Evolutionary conservation across 2,329 filamentous ascomycete genomes (phyloP).

Genomic region (Xylaria sp.): DNA sequence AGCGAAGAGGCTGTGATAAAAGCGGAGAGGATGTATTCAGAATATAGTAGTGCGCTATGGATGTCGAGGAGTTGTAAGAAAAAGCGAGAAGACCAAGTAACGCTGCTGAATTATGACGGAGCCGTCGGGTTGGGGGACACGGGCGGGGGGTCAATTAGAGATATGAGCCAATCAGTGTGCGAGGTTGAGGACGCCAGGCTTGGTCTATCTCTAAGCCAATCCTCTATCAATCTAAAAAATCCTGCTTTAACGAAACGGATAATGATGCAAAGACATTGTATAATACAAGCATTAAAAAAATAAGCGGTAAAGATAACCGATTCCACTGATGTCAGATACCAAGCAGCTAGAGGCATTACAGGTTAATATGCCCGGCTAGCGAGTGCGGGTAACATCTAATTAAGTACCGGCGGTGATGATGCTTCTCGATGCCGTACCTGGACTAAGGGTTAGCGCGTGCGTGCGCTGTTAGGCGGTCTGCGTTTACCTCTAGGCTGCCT

Average conservation of each 20-base stretch:
- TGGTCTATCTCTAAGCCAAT: background rate
- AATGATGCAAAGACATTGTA: slow-evolving; percentile 16
- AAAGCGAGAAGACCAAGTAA: background rate
- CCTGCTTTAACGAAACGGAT: slow-evolving; percentile 10
- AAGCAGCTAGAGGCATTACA: no score
- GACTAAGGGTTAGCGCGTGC: background rate
- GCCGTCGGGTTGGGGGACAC: background rate
- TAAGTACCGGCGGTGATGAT: background rate
- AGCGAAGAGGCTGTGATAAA: background rate
- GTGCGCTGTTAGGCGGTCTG: no score
- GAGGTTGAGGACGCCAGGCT: background rate
- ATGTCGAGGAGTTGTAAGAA: background rate
- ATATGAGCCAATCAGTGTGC: background rate
- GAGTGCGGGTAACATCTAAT: background rate
- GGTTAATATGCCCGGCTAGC: background rate
- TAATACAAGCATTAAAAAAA: background rate
- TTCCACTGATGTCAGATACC: no score
- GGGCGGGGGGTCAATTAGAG: background rate
- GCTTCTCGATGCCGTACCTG: background rate
- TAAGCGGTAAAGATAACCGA: background rate
- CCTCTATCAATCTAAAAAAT: slow-evolving; percentile 7
- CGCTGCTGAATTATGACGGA: background rate
- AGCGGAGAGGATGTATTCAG: background rate
- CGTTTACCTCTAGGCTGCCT: no score
- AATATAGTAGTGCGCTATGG: background rate